phyloP scores from a whole-genome alignment of 2,329 filamentous ascomycete genomes.

The Periglandula ipomoeae region DNA sequence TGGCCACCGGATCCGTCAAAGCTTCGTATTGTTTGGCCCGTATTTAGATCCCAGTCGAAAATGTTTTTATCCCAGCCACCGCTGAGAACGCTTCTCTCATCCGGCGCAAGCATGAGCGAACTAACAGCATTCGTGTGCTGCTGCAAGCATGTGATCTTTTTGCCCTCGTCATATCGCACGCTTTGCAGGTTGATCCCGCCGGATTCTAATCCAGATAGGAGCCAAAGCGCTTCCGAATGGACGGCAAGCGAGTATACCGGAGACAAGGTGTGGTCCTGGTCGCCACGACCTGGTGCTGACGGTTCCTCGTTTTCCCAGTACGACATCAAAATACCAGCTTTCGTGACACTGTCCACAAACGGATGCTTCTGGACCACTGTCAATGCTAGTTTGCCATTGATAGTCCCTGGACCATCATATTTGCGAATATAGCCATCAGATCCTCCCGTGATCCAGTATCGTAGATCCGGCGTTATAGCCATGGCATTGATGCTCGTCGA shows the following conservation, averaged over 20 bases:
- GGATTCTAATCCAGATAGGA: conserved; percentile 82
- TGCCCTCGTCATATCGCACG: conserved; percentile 89
- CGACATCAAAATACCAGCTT: conserved; percentile 86
- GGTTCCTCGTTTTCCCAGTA: conserved; percentile 98
- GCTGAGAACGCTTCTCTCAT: conserved; percentile 80
- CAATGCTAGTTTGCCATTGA: conserved; percentile 86
- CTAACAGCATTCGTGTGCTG: conserved; percentile 89
- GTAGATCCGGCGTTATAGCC: conserved; percentile 83
- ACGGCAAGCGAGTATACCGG: conserved; percentile 92
- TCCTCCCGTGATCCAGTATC: conserved; percentile 90
- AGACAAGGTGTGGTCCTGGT: conserved; percentile 59
- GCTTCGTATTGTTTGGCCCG: conserved; percentile 62
- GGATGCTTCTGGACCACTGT: conserved; percentile 94
- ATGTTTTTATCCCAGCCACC: conserved; percentile 96
- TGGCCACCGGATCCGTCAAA: conserved; percentile 75
- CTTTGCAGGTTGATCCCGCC: conserved; percentile 91
- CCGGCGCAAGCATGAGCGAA: conserved; percentile 69
- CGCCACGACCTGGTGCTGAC: conserved; percentile 29
- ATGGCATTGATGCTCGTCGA: conserved; percentile 93
- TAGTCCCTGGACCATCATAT: conserved; percentile 90
- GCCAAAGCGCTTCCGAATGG: conserved; percentile 82
- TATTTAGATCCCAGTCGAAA: conserved; percentile 91
- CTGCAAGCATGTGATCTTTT: conserved; percentile 70
- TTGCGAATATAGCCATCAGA: conserved; percentile 94
- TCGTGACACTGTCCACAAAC: conserved; percentile 94